Evolutionary conservation across 108 stramenopile genomes (phyloP).

Genomic region (Cyclotella baltica): DNA sequence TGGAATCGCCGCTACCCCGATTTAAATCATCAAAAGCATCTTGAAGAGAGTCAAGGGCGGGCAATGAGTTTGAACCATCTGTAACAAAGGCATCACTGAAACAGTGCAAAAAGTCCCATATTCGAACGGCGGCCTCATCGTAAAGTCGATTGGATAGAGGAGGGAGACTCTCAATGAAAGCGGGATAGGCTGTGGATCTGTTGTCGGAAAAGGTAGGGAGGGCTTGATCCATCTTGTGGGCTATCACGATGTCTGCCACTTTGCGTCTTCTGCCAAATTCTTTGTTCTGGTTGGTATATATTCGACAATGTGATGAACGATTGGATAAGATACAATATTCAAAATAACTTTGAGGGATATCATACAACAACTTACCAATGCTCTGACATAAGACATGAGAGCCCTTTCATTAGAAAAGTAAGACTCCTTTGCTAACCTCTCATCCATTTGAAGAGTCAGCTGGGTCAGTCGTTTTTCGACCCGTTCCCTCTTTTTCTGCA

Average conservation of each 20-base stretch:
- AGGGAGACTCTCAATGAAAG: constrained; percentile 52
- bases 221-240: constrained; percentile 46
- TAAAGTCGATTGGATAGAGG: constrained; percentile 62
- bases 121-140: constrained; percentile 76
- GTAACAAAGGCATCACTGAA: constrained; percentile 69
- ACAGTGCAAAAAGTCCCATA: constrained; percentile 85
- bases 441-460: constrained; percentile 78
- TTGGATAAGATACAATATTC: not conserved
- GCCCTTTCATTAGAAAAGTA: constrained; percentile 73
- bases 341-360: no score
- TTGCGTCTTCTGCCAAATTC: constrained; percentile 77
- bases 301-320: not conserved
- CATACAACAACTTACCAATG: no score
- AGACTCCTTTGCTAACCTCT: constrained; percentile 82
- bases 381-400: constrained; percentile 66
- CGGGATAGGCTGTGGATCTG: constrained; percentile 27
- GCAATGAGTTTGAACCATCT: constrained; percentile 52
- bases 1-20: not conserved
- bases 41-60: constrained; percentile 78
- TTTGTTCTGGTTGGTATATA: constrained; percentile 25
- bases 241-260: constrained; percentile 72
- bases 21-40: constrained; percentile 63
- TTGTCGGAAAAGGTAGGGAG: constrained; percentile 3
- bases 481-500: constrained; percentile 69
- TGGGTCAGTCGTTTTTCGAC: constrained; percentile 75